Base-by-base conservation (phyloP, 805 yeast genomes). In the Wickerhamiella domercqiae region DNA sequence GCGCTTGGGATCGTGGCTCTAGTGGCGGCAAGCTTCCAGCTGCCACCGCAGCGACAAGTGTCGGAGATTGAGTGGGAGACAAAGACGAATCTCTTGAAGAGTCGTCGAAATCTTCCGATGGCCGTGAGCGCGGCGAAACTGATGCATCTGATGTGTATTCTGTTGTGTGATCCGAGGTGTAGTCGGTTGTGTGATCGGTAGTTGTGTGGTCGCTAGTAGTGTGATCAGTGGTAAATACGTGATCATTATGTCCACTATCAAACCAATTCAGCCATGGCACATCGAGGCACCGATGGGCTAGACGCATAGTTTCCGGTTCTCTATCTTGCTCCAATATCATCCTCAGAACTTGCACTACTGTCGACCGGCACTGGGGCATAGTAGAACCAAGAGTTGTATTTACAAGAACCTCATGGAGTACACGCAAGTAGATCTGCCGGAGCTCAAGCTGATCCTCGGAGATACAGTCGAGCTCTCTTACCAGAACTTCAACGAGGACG, bases 401-500 rank as follows among this genome's bases (percentile, higher is more conserved):
- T 40, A 68, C 62, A 22, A 86, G 55, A 49, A 86, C 57, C 1
- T 93, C 93, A 44, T 72, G 66, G 21, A 87, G 48, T 2, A 84
- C 83, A 39, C 90, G 65, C 30, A 86, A 57, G 49, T 78, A 83
- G 7, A 83, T 72, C 50, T 76, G 75, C 38, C 80, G 71, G 29
- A 75, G 57, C 7, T 67, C 58, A 40, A 68, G 77, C 9, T 64
- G 67, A 37, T 57, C 63, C 19, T 26, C 15, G 17, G 84, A 70
- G 29, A 82, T 56, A 49, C 86, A 75, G 46, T 70, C 69, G 38
- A 87, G 62, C 52, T 86, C 94, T 37, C 97, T 62, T 1, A 86
- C 64, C 37, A 86, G 64, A 7, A 86, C 84, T 50, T 83, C 94
- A 11, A 79, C 74, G 39, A 86, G 67, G 5, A 86, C 93, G 48